Evolutionary conservation across 1,139 yeast genomes (phyloP).

Genomic region (Lizanozyma gosingica): DNA sequence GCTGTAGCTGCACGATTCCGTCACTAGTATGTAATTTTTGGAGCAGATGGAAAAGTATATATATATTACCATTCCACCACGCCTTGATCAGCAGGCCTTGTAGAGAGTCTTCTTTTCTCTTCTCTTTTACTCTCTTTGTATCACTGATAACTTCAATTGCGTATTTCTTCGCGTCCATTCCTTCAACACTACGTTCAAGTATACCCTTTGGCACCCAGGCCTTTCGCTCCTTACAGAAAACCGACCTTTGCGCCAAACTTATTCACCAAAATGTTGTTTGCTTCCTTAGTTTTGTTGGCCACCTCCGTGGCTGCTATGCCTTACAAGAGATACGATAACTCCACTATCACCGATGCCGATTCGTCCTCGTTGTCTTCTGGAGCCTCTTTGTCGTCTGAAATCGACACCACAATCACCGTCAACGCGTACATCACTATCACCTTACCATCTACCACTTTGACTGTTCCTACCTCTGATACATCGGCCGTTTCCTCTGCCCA

Average conservation of each 20-base stretch:
- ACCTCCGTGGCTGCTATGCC: background rate
- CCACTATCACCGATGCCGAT: background rate
- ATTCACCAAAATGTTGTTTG: background rate
- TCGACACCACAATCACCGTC: constrained; percentile 1
- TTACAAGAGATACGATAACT: constrained; percentile 1
- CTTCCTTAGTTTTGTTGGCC: background rate
- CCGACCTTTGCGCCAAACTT: background rate
- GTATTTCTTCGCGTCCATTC: constrained; percentile 2
- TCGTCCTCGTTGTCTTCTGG: background rate
- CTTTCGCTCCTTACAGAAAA: background rate
- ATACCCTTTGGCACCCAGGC: background rate
- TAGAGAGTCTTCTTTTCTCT: too few relatives aligned
- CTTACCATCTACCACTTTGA: background rate
- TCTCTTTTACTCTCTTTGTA: background rate
- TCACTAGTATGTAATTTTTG: background rate
- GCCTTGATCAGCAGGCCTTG: too few relatives aligned
- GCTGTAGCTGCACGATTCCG: background rate
- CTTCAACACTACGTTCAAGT: background rate
- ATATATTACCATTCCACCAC: too few relatives aligned
- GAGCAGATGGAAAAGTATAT: too few relatives aligned
- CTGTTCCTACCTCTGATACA: background rate
- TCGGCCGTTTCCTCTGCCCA: background rate
- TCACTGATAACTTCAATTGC: too few relatives aligned
- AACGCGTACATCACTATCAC: constrained; percentile 1
- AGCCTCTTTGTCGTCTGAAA: background rate